Conservation (phyloP, 768 basidiomycete species). For the Chiua virens region DNA sequence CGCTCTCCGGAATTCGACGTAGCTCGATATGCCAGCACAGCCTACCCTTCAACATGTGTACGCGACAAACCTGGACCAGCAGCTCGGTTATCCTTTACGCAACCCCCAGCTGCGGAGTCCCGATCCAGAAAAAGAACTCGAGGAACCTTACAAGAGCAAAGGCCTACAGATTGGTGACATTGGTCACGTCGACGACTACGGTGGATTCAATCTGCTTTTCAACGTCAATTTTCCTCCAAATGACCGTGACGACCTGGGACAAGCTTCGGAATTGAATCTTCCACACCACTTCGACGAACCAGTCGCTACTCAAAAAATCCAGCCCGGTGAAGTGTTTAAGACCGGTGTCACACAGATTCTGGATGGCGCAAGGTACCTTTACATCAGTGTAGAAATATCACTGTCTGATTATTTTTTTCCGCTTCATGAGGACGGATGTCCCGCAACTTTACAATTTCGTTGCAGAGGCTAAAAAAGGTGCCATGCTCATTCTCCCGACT, state of each 20-base stretch:
- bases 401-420: too few relatives aligned
- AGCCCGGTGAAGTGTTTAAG: too few relatives aligned
- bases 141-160: constrained; percentile 17
- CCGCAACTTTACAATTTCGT: neutral
- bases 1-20: too few relatives aligned
- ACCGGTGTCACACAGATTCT: too few relatives aligned
- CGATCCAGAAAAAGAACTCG: constrained; percentile 20
- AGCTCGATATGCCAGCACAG: too few relatives aligned
- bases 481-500: constrained; percentile 29
- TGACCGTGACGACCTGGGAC: too few relatives aligned
- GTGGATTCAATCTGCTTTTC: constrained; percentile 32
- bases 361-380: too few relatives aligned
- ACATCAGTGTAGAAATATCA: too few relatives aligned
- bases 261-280: too few relatives aligned
- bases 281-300: too few relatives aligned
- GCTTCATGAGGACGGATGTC: neutral
- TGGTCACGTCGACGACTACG: constrained; percentile 24
- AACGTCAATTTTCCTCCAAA: constrained; percentile 20
- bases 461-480: constrained; percentile 9
- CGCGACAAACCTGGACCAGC: constrained; percentile 3
- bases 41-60: constrained; percentile 4
- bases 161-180: constrained; percentile 37
- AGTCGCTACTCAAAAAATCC: neutral
- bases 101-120: constrained; percentile 29
- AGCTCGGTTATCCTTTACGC: constrained; percentile 31